Base-by-base conservation (phyloP, 2,329 filamentous ascomycete species). In the Ilyonectria destructans region DNA sequence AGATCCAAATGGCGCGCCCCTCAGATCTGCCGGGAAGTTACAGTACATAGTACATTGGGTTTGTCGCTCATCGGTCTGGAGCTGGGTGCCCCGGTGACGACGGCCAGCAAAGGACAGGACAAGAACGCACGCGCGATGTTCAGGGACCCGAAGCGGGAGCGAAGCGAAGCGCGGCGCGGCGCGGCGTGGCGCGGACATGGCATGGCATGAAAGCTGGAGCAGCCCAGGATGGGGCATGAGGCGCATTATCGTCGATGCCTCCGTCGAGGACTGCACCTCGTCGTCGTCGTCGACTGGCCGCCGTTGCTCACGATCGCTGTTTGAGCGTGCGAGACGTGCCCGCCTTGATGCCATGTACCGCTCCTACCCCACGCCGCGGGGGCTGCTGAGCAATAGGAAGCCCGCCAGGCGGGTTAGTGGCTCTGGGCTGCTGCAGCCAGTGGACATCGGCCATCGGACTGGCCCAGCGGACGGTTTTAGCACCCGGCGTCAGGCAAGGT, bases 341-440 rank as follows among this genome's bases (percentile, higher is more conserved):
- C 68, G 40, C 43, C 17, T 23, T 29, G 35, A 33, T 67, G 62
- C 26, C 26, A 26, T 26, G 66, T 62, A 65, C 56, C 58, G 46
- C 64, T 68, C 61, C 62, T 75, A 69, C 74, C 71, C 74, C 74
- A 76, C 70, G 71, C 57, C 62, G 60, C 40, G 60, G 29, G 40
- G 49, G 46, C 55, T 52, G 64, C 69, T 63, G 70, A 68, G 71
- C 74, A 76, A 76, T 76, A 73, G 74, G 74, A 76, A 75, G 67
- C 62, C 37, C 65, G 65, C 74, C 74, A 73, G 65, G 55, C 54
- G 54, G 58, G 58, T 64, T 71, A 75, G 74, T 70, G 74, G 66
- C 65, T 58, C 69, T 69, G 58, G 70, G 74, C 69, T 70, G 74
- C 75, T 73, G 71, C 74, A 76, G 65, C 70, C 71, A 65, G 59